Evolutionary conservation across 1,139 yeast genomes (phyloP), one percentile per base, ranked within the genome.

Genomic region (Meyerozyma athensensis): DNA sequence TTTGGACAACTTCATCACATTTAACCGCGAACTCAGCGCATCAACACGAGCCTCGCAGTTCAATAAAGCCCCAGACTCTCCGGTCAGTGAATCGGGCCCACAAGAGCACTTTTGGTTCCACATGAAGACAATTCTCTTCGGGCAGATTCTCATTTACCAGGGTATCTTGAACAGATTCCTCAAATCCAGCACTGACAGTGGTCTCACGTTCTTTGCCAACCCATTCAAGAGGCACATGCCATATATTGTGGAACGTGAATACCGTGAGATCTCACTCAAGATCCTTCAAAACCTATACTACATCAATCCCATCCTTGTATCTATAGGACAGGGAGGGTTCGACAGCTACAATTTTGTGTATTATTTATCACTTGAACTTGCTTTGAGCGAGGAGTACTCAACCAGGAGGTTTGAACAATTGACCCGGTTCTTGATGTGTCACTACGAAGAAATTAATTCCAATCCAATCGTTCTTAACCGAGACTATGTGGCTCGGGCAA

Each of bases 261-360:
- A 69, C 50, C 48, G 47, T 33, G 57, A 47, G 34, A 63, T 48
- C 50, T 68, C 54, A 35, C 46, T 68, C 23, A 61, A 65, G 35
- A 59, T 77, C 2, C 50, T 81, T 23, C 65, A 65, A 31, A 56
- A 62, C 5, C 59, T 83, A n/a, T 79, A 72, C 47, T 63, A 76
- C 42, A 41, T 78, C 36, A 73, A 80, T 43, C 81, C 75, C 47
- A 65, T 82, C 5, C 55, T 81, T 10, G 68, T 75, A 28, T 65
- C 77, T 14, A 70, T 83, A 13, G 92, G 94, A 0, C 72, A 75
- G 30, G 83, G 86, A 1, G 87, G 87, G 1, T 83, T 84, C 53
- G 84, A 81, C 37, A 69, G 77, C 16, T 83, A 78, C 53, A 81
- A 80, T 48, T 82, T 79, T 53, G 78, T 81, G n/a, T 75, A 77